A percentile compares a stretch with the other conserved stretches of the same genome.
These are phyloP conservation scores for Peribolospora kevripleyi DNA, from an alignment of 768 basidiomycete genomes.

Conservation along the genomic window DNA sequence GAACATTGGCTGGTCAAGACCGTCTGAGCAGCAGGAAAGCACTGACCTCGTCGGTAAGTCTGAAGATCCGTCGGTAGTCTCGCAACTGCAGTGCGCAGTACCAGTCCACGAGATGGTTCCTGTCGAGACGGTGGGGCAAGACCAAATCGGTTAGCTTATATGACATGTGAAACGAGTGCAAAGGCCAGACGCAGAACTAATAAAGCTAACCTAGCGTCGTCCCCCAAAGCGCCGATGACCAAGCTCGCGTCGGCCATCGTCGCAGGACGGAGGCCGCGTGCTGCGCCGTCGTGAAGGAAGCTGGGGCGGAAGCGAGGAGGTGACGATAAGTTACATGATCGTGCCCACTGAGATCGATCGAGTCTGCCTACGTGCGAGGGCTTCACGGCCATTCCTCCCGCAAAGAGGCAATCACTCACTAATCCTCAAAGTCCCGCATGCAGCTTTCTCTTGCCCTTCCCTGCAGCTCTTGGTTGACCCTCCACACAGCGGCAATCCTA, in stretches of 20 bases:
- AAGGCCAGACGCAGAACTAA: neutral
- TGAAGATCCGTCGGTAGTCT: constrained; percentile 89
- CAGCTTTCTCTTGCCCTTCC: constrained; percentile 55
- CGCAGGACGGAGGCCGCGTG: too few relatives aligned
- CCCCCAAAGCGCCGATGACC: constrained; percentile 70
- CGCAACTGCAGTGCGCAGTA: constrained; percentile 74
- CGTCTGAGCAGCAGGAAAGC: neutral
- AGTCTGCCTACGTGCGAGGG: neutral
- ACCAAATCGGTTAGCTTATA: too few relatives aligned
- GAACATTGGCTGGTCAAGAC: neutral
- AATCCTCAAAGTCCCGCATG: constrained; percentile 59
- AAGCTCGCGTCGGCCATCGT: constrained; percentile 41
- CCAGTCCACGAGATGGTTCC: constrained; percentile 50
- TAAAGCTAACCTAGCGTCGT: constrained; percentile 38
- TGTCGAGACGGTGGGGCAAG: constrained; percentile 8
- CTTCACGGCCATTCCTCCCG: neutral
- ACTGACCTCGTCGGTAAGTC: constrained; percentile 54
- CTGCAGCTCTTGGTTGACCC: constrained; percentile 56
- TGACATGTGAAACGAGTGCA: neutral
- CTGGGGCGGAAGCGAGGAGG: too few relatives aligned
- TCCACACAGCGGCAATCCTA: constrained; percentile 50
- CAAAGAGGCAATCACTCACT: constrained; percentile 10
- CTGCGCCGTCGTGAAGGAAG: too few relatives aligned
- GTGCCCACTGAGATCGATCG: too few relatives aligned
- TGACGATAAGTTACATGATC: too few relatives aligned